Base-by-base conservation (phyloP, 2,329 filamentous ascomycete genomes). In the Verticillium nonalfalfae region DNA sequence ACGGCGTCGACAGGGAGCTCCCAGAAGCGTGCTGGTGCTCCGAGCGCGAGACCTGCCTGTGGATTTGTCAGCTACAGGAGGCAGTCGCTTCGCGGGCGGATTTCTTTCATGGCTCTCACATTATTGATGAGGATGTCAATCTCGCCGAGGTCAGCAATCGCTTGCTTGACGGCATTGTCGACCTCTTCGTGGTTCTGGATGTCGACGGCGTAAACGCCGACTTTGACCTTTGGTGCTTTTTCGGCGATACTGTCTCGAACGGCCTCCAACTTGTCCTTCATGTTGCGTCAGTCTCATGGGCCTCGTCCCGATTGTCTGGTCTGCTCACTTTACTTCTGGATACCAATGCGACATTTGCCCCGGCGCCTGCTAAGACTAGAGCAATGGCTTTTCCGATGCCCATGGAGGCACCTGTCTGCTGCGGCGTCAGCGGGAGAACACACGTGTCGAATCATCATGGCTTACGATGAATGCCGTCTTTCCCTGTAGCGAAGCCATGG, bases 81-180 rank as follows among this genome's bases (percentile, higher is more conserved):
- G 26, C 26, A 14, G 14, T 13, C 31, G 15, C 5, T 18, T 13
- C 26, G 10, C 5, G 0, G 31, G 36, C 39, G 15, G 1, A 3
- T 2, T 15, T 7, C 21, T 1, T 10, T 21, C 34, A 33, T 14
- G 26, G 1, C 5, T 36, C 61, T 33, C 31, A 71, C 74, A 59
- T 81, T 81, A 65, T 81, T 81, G 66, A 81, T 71, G 0, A 81
- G 70, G 13, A 80, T 70, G 54, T 81, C 77, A 21, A 81, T 76
- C 1, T 69, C 66, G 0, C 73, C 73, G 4, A 75, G 59, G 55
- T 76, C 68, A 6, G 70, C 64, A 1, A 77, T 67, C 0, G 72
- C 69, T 1, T 66, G 66, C 15, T 61, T 62, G 6, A 79, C 67
- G 2, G 72, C 72, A 4, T 66, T 61, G 36, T 73, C 67, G 18